Evolutionary conservation across 2,329 filamentous ascomycete species (phyloP).

Genomic region (Westerdykella sp.): DNA sequence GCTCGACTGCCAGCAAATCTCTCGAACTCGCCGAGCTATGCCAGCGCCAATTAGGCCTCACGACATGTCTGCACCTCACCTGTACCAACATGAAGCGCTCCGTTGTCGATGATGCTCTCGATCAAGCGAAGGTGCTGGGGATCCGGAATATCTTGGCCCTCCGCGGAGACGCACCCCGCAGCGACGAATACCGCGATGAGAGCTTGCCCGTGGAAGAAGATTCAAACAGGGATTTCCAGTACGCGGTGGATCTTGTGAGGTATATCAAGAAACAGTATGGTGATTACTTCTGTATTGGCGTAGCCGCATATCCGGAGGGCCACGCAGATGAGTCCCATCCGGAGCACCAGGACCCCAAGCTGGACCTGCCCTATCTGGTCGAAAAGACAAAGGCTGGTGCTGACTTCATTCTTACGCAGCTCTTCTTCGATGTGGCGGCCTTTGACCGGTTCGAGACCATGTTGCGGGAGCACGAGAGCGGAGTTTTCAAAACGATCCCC

Average conservation of each 20-base stretch:
- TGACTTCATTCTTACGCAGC: conserved; percentile 97
- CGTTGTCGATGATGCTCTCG: conserved; percentile 80
- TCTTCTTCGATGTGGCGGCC: conserved; percentile 86
- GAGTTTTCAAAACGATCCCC: conserved; percentile 75
- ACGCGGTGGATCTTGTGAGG: conserved; percentile 79
- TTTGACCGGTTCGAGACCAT: conserved; percentile 74
- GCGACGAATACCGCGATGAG: conserved; percentile 75
- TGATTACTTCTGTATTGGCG: conserved; percentile 93
- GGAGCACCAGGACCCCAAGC: conserved; percentile 58
- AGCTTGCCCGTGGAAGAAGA: conserved; percentile 54
- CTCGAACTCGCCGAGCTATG: conserved; percentile 93
- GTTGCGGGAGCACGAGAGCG: conserved; percentile 74
- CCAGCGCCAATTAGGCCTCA: conserved; percentile 83
- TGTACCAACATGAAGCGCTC: conserved; percentile 95
- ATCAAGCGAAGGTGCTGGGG: conserved; percentile 83
- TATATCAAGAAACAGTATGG: conserved; percentile 84
- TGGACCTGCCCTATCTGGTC: conserved; percentile 78
- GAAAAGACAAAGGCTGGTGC: conserved; percentile 89
- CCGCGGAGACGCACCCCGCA: conserved; percentile 82
- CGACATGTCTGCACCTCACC: conserved; percentile 91
- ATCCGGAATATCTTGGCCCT: conserved; percentile 92
- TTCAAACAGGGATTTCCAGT: conserved; percentile 73
- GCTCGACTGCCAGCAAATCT: conserved; percentile 83
- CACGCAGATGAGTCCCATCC: conserved; percentile 89
- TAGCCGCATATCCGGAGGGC: conserved; percentile 91